Base-by-base conservation (phyloP, 495 filamentous ascomycete species). In the Hypoxylon rickii region DNA sequence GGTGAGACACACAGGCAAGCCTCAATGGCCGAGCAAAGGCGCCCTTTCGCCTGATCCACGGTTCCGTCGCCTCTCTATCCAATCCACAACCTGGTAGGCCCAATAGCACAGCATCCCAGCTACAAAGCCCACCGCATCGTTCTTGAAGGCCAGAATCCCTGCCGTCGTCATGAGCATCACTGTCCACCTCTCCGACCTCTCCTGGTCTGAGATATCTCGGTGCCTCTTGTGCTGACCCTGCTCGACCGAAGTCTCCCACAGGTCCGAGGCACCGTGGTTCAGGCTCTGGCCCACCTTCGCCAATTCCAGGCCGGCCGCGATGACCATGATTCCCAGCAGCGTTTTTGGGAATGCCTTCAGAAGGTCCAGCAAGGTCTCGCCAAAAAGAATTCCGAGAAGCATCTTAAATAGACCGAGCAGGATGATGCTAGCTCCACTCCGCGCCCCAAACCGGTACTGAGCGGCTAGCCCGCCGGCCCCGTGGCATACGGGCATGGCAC, bases 401-500 rank as follows among this genome's bases (percentile, higher is more conserved):
- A 96, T 71, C 68, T 97, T 97, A 31, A 89, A 72, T 0, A 81
- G 16, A 0, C 93, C 93, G 1, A 97, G 79, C 38, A 96, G 66
- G 36, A 96, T 83, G 32, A 96, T 80, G 58, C 86, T 89, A 0
- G 89, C 81, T 1, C 93, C 93, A 24, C 89, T 94, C 10, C 92
- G 85, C 4, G 92, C 92, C 2, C 93, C 93, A 58, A 96, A 97
- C 2, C 89, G 83, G 62, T 89, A 88, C 66, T 96, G 92, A 1
- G 86, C 93, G 1, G 93, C 93, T 0, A 97, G 75, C 0, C 93
- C 93, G 1, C 93, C 93, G 10, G 90, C 90, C 3, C 93, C 93
- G 65, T 97, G 93, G 62, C 93, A 97, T 1, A 96, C 88, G 3
- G 93, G 93, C 93, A 97, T 97, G 0, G 86, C 89, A 21, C 91